phyloP scores from a whole-genome alignment of 2,329 filamentous ascomycete genomes.

The Penicillium occitanis region DNA sequence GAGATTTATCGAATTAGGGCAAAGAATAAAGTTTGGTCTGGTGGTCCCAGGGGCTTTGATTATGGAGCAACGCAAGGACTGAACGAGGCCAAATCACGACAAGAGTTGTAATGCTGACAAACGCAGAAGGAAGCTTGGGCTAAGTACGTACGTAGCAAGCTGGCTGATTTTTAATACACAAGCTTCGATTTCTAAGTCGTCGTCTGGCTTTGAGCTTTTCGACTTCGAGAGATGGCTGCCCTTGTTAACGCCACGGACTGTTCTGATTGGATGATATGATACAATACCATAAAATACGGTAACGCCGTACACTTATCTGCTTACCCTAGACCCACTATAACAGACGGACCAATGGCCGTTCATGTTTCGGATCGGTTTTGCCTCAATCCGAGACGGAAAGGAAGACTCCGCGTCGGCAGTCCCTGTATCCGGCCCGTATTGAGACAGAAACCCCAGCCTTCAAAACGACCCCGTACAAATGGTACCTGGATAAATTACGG shows the following conservation, averaged over 20 bases:
- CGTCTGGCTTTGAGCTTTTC: neutral
- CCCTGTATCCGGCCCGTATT: neutral
- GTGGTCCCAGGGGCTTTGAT: neutral
- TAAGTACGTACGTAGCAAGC: neutral
- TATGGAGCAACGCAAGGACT: neutral
- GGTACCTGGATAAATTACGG: neutral
- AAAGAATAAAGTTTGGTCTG: neutral
- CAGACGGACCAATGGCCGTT: neutral
- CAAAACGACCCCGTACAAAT: neutral
- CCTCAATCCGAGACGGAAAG: neutral
- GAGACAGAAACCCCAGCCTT: neutral
- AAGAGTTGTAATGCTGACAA: neutral
- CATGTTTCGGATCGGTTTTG: too few species aligned
- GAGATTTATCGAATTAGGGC: neutral
- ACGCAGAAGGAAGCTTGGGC: neutral
- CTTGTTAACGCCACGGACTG: neutral
- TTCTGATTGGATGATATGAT: neutral
- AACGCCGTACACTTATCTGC: neutral
- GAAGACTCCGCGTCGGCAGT: neutral
- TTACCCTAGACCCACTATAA: neutral
- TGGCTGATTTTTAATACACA: neutral
- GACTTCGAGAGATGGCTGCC: neutral
- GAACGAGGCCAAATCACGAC: neutral
- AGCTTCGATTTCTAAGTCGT: slow-evolving; percentile 4
- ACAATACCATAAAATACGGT: neutral